Evolutionary conservation across 306 rosid species (phyloP).

Genomic region (Argentina anserina): DNA sequence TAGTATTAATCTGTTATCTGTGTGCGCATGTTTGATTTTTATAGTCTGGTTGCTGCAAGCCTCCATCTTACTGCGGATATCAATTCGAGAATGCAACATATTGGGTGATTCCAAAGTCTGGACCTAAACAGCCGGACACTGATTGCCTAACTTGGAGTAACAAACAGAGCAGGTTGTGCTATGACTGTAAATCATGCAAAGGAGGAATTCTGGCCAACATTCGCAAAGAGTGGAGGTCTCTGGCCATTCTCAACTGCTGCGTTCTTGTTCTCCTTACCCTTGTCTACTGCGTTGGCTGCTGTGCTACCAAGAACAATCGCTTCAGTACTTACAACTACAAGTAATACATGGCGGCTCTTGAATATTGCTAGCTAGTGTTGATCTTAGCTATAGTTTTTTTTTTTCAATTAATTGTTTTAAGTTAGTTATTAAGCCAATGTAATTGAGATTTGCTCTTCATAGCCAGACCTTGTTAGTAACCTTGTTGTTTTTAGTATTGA

Average conservation of each 20-base stretch:
- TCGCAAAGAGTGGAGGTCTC: slow-evolving; percentile 53
- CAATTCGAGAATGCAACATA: slow-evolving; percentile 58
- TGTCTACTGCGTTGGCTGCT: slow-evolving; percentile 69
- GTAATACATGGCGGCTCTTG: slow-evolving; percentile 35
- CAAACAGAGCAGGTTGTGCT: slow-evolving; percentile 44
- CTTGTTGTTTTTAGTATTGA: no score
- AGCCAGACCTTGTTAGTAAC: no score
- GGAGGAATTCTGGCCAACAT: slow-evolving; percentile 71
- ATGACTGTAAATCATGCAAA: slow-evolving; percentile 79
- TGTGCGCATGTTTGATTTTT: not conserved
- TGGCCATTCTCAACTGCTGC: slow-evolving; percentile 48
- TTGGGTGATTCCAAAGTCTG: slow-evolving; percentile 58
- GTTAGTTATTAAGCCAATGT: not conserved
- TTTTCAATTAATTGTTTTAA: no score
- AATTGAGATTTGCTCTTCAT: not conserved
- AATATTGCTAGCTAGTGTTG: slow-evolving; percentile 4
- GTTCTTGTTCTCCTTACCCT: slow-evolving; percentile 33
- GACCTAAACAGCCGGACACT: slow-evolving; percentile 31
- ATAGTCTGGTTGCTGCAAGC: slow-evolving; percentile 89
- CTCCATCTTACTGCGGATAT: slow-evolving; percentile 66
- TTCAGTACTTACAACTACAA: slow-evolving; percentile 5
- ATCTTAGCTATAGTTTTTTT: no score
- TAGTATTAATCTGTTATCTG: not conserved
- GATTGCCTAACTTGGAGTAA: slow-evolving; percentile 77
- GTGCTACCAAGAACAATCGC: slow-evolving; percentile 52